These are phyloP conservation scores for Salvia hispanica DNA, from an alignment of 257 asterid species.

Conservation along the genomic window DNA sequence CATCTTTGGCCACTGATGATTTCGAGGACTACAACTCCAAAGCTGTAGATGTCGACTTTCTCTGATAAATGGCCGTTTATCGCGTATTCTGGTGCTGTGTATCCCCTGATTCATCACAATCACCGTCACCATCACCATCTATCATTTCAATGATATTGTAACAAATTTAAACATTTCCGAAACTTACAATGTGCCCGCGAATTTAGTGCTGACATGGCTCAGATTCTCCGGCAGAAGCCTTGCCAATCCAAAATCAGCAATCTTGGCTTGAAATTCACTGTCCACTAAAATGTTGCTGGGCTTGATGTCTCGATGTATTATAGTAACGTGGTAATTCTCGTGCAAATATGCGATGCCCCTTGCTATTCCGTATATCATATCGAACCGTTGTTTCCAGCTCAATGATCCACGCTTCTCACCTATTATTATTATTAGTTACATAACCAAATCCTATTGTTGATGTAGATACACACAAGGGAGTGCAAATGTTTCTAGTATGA, in stretches of 20 bases:
- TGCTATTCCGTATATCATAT: conserved; percentile 69
- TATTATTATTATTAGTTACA: conserved; percentile 16
- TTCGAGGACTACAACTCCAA: conserved; percentile 69
- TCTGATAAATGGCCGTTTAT: conserved; percentile 73
- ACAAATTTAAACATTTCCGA: too few relatives aligned
- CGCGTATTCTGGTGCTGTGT: conserved; percentile 84
- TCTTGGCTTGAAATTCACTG: conserved; percentile 55
- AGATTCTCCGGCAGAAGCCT: conserved; percentile 68
- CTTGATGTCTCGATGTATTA: conserved; percentile 81
- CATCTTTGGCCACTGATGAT: conserved; percentile 66
- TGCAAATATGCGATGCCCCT: conserved; percentile 79
- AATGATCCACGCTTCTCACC: conserved; percentile 62
- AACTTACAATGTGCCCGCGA: conserved; percentile 83
- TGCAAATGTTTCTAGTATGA: neutral
- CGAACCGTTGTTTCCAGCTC: conserved; percentile 67
- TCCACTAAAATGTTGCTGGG: conserved; percentile 70
- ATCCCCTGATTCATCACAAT: conserved; percentile 52
- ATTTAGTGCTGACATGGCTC: conserved; percentile 71
- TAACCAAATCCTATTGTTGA: neutral
- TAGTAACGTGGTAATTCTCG: conserved; percentile 66
- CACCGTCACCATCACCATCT: too few relatives aligned
- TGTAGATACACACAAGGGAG: too few relatives aligned
- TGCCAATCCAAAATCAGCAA: conserved; percentile 81
- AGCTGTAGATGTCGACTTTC: conserved; percentile 77
- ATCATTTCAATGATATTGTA: too few relatives aligned